These are phyloP conservation scores for Inosperma sp. DNA, from an alignment of 768 basidiomycete species.

Conservation along the genomic window DNA sequence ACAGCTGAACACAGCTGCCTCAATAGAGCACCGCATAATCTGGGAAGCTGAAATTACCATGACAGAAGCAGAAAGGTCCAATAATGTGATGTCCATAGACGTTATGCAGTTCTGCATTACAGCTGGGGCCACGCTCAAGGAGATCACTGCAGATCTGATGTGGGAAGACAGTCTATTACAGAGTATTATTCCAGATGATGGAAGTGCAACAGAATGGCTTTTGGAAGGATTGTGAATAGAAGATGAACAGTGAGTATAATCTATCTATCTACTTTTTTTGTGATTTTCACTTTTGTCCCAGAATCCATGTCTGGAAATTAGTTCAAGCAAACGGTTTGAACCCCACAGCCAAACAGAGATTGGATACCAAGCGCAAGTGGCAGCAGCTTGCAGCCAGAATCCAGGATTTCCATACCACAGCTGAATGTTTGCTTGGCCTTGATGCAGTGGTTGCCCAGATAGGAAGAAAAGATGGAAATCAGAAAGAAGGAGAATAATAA, in stretches of 20 bases:
- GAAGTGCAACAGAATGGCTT: background rate
- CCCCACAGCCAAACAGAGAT: background rate
- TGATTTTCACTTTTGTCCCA: background rate
- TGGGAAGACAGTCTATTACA: background rate
- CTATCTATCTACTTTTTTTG: background rate
- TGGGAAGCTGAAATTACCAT: background rate
- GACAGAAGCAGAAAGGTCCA: background rate
- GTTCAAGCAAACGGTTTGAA: background rate
- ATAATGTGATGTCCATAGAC: background rate
- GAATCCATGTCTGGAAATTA: background rate
- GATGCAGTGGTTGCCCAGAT: background rate
- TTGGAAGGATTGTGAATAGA: background rate
- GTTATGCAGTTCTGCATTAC: background rate
- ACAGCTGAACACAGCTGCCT: background rate
- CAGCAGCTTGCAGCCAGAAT: background rate
- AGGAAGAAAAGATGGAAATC: no score
- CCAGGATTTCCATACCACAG: background rate
- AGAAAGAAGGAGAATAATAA: no score
- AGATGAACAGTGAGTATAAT: constrained; percentile 4
- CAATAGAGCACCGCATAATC: background rate
- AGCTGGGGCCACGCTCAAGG: background rate
- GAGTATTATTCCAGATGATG: background rate
- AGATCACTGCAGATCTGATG: background rate
- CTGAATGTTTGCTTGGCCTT: background rate
- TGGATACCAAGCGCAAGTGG: background rate